phyloP scores from a whole-genome alignment of 2,329 filamentous ascomycete species.

The Hypoxylon sp. region DNA sequence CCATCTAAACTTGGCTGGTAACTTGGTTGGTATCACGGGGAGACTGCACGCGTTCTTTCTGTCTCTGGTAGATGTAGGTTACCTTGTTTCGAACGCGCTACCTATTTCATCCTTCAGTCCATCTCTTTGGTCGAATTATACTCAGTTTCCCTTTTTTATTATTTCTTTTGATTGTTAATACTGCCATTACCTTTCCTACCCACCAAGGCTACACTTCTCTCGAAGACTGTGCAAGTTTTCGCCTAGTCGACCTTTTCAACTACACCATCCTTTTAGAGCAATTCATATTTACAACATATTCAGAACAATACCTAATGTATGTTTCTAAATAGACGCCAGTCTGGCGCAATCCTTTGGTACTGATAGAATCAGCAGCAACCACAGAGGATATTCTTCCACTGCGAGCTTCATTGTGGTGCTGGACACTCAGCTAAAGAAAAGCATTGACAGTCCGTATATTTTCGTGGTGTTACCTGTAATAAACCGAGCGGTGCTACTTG shows the following conservation, averaged over 20 bases:
- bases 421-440: not conserved
- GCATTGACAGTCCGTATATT: not conserved
- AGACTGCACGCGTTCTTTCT: conserved; percentile 9
- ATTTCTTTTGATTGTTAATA: not conserved
- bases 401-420: not conserved
- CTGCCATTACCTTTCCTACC: not conserved
- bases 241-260: not conserved
- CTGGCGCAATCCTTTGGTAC: not conserved
- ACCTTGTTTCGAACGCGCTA: not conserved
- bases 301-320: not conserved
- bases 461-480: not conserved
- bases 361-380: not conserved
- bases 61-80: not conserved
- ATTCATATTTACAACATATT: not conserved
- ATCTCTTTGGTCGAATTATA: not conserved
- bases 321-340: not conserved
- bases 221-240: not conserved
- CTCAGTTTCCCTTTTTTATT: not conserved
- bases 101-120: not conserved
- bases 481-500: not conserved
- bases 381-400: not conserved
- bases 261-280: not conserved
- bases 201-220: not conserved
- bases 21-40: conserved; percentile 6
- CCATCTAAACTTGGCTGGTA: not conserved